Percentiles rank a stretch among this genome's conserved stretches.
These are phyloP conservation scores for Ceratocystis diversiconidia DNA, from an alignment of 2,329 filamentous ascomycete species.

Conservation along the genomic window DNA sequence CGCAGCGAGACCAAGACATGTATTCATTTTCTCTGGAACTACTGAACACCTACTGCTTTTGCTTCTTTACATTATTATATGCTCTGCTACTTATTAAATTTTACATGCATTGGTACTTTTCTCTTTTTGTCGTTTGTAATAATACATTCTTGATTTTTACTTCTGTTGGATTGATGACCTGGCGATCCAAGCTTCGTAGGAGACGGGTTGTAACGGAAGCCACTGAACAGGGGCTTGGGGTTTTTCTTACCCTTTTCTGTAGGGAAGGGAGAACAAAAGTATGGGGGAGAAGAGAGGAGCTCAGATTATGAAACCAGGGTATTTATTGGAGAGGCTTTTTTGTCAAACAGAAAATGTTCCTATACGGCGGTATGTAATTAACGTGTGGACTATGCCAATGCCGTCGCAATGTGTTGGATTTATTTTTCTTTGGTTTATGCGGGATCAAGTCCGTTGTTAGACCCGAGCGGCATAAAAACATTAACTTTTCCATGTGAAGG, in stretches of 20 bases:
- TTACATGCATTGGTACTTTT: background rate
- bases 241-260: background rate
- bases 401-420: too few relatives aligned
- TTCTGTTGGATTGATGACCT: background rate
- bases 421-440: too few relatives aligned
- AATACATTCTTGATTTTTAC: background rate
- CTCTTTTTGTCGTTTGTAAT: background rate
- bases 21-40: background rate
- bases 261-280: background rate
- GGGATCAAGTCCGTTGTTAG: too few relatives aligned
- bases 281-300: background rate
- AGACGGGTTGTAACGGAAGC: background rate
- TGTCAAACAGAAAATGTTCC: too few relatives aligned
- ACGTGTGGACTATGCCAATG: too few relatives aligned
- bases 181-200: background rate
- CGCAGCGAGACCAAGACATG: background rate
- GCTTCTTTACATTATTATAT: background rate
- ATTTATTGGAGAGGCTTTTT: background rate
- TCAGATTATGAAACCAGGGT: background rate
- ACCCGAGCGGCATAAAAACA: too few relatives aligned
- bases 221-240: background rate
- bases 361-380: too few relatives aligned
- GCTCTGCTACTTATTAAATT: background rate
- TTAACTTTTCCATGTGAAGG: too few relatives aligned
- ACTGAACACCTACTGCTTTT: background rate